phyloP scores from a whole-genome alignment of 306 rosid species.

The Cucurbita pepo region DNA sequence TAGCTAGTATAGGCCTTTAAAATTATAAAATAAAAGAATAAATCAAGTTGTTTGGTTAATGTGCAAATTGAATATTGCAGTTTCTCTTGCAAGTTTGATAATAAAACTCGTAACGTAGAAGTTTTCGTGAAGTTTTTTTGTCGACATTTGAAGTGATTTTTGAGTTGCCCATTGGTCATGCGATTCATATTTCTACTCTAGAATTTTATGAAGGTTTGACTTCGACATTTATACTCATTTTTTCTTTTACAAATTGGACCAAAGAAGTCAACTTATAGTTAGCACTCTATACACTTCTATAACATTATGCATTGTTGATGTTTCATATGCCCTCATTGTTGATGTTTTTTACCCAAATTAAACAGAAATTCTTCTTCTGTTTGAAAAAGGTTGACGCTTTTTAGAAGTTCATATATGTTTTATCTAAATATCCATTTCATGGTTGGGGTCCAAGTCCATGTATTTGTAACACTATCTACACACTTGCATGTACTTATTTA shows the following conservation, averaged over 20 bases:
- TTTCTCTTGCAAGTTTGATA: neutral
- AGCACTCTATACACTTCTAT: no score
- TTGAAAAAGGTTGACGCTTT: no score
- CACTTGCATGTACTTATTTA: no score
- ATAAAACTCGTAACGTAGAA: neutral
- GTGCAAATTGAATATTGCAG: neutral
- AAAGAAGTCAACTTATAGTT: no score
- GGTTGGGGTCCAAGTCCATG: no score
- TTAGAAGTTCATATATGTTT: no score
- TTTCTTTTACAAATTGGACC: neutral
- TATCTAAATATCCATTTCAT: no score
- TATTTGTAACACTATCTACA: no score
- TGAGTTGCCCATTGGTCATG: neutral
- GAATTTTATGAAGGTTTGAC: neutral
- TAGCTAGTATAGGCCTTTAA: neutral
- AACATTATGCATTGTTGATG: no score
- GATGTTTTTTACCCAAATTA: no score
- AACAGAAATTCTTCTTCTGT: no score
- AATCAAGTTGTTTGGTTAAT: neutral
- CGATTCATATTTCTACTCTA: neutral
- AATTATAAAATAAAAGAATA: neutral
- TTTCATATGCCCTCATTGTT: no score
- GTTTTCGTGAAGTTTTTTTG: neutral
- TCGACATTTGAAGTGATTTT: neutral
- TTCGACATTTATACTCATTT: neutral